These are phyloP conservation scores for Isoetes taiwanensis DNA, from an alignment of 75 land plant genomes.

Conservation along the genomic window DNA sequence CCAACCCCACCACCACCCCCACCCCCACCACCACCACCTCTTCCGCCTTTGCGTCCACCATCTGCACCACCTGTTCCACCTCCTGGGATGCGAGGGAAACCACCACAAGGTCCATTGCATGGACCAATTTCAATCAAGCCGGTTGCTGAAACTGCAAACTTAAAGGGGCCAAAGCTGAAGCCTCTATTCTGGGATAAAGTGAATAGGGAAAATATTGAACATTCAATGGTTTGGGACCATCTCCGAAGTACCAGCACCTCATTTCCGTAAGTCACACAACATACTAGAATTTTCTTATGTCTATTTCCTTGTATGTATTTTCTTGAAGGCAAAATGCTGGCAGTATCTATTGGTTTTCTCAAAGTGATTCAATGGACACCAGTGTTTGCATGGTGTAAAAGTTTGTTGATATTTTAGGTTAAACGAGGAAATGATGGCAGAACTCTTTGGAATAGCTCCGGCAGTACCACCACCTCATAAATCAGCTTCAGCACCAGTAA, in stretches of 20 bases:
- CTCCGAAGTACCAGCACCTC: slow-evolving; percentile 71
- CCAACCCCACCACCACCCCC: too few species aligned
- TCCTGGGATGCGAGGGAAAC: neutral
- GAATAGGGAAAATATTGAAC: slow-evolving; percentile 52
- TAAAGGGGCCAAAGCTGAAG: slow-evolving; percentile 47
- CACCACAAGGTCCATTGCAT: neutral
- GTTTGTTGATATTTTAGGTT: slow-evolving; percentile 71
- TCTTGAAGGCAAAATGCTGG: too few species aligned
- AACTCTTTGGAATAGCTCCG: slow-evolving; percentile 51
- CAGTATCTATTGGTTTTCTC: too few species aligned
- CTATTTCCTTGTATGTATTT: too few species aligned
- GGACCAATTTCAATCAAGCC: slow-evolving; percentile 9
- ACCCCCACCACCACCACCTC: slow-evolving; percentile 28
- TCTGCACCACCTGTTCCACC: slow-evolving; percentile 12
- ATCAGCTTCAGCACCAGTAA: neutral
- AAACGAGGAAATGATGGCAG: slow-evolving; percentile 64
- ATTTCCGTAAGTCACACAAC: slow-evolving; percentile 84
- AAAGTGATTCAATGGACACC: too few species aligned
- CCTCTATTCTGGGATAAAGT: slow-evolving; percentile 90
- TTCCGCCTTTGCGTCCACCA: slow-evolving; percentile 2
- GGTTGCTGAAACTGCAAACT: slow-evolving; percentile 8
- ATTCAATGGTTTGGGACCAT: slow-evolving; percentile 95
- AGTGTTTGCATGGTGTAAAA: too few species aligned
- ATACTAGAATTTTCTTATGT: too few species aligned
- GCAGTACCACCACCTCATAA: neutral